Base-by-base conservation (phyloP, 2,329 filamentous ascomycete genomes). In the Neopestalotiopsis clavispora region DNA sequence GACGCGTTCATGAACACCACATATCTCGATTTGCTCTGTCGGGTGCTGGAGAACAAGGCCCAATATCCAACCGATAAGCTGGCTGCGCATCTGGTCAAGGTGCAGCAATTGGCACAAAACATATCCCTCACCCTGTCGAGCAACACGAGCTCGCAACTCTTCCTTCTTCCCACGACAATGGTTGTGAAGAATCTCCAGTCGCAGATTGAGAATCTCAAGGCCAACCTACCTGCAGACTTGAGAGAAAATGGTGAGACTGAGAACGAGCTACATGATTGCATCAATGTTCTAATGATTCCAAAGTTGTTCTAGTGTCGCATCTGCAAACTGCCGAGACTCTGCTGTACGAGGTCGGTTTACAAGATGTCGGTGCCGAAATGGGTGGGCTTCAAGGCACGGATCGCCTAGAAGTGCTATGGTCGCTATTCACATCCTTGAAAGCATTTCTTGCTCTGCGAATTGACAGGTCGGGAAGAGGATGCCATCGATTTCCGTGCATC, bases 1-100 rank as follows among this genome's bases (percentile, higher is more conserved):
- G 85, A 87, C 71, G 79, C 81, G 0, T 79, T 87, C 63, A 84
- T 86, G 82, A 82, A 82, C 71, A 83, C 83, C 0, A 74, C 78
- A 1, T 81, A 83, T 49, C 74, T 86, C 0, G 82, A 85, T 20
- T 76, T 74, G 0, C 86, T 82, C 74, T 84, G 81, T 74, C 77
- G 74, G 10, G 77, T 81, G 10, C 78, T 87, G 9, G 80, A 83
- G 66, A 74, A 76, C n/a, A 78, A 77, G 14, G 81, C 78, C 72
- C 83, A 85, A 68, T 79, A 79, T 56, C 78, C 81, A 0, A 82
- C 81, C 0, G 85, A 87, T 65, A 75, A 80, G 58, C 79, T 83
- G 4, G 76, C 86, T 4, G 78, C 85, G 12, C 78, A 83, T 67
- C 79, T 87, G 4, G 80, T 86, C 70, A 80, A 80, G 68, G 79